Base-by-base conservation (phyloP, 148 eudicot species). In the Cornus kousa region DNA sequence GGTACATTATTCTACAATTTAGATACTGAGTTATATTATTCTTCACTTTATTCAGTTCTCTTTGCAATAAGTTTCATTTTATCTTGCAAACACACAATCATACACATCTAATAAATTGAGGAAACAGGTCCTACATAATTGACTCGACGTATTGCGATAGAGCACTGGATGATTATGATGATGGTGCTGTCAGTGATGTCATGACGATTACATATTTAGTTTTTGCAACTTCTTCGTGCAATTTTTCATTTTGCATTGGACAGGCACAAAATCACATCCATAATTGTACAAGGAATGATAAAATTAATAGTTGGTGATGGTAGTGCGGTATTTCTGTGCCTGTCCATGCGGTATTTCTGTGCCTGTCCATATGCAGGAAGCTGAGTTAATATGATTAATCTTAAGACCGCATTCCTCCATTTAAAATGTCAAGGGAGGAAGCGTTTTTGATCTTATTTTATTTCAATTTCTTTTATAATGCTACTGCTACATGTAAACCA, bases 1-100 rank as follows among this genome's bases (percentile, higher is more conserved):
- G 97, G 97, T 92, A 77, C 48, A 32, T 22, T 53, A 28, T 55
- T 59, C 10, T 59, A 46, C 57, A 33, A 19, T 46, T 68, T 37
- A 17, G 14, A 4, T 20, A 57, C 71, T 43, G 68, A 46, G 33
- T 39, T 75, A 8, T 6, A 53, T 22, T 64, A 62, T 62, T 37
- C 48, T 60, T 23, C 22, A 59, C 20, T 11, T 53, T 4, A 16
- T 11, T 12, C 59, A 53, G 19, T 53, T 53, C 2, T 14, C 59
- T 35, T 43, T 12, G 59, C 19, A 4, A 53, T 53, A 53, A 13
- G 19, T 53, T 12, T 4, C 12, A 53, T 53, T 53, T 16, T 53
- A 53, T 53, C 14, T 9, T 50, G 12, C 57, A 53, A 11, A 4
- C 53, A 48, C 59, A 53, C 59, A 53, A 0, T 12, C 19, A 53